These are phyloP conservation scores for Coemansia sp. DNA, from an alignment of 192 early-diverging fungal species.

Conservation along the genomic window DNA sequence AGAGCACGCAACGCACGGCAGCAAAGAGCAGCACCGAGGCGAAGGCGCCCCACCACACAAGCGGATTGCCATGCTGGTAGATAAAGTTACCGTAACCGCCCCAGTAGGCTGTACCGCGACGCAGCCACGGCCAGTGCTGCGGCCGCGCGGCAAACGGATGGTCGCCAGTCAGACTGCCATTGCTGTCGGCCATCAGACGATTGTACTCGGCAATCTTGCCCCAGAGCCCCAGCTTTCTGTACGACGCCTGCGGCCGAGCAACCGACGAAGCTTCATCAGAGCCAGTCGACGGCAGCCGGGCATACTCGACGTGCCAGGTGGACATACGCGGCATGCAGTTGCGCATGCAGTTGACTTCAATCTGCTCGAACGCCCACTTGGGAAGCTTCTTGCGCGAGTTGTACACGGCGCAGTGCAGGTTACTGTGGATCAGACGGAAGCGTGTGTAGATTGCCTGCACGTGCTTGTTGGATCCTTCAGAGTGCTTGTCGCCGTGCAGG, in stretches of 20 bases:
- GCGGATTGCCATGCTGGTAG: constrained; percentile 90
- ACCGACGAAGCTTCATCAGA: constrained; percentile 31
- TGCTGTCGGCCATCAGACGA: constrained; percentile 81
- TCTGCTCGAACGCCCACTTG: constrained; percentile 93
- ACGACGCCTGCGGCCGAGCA: constrained; percentile 49
- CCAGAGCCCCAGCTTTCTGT: constrained; percentile 64
- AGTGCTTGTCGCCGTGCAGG: constrained; percentile 47
- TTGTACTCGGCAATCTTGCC: constrained; percentile 86
- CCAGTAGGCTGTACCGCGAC: constrained; percentile 89
- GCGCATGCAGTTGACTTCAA: constrained; percentile 91
- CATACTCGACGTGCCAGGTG: constrained; percentile 78
- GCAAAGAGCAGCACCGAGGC: constrained; percentile 59
- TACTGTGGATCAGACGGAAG: constrained; percentile 73
- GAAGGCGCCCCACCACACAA: constrained; percentile 75
- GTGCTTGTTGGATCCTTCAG: constrained; percentile 43
- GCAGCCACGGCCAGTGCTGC: constrained; percentile 80
- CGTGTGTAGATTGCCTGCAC: constrained; percentile 62
- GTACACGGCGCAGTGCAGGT: constrained; percentile 75
- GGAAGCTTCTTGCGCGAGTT: constrained; percentile 80
- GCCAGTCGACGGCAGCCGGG: constrained; percentile 51
- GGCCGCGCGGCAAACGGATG: constrained; percentile 96
- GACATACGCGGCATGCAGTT: constrained; percentile 66
- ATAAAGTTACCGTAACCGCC: constrained; percentile 69
- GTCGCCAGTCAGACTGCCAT: constrained; percentile 75
- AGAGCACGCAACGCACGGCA: constrained; percentile 44